Base-by-base conservation (phyloP, 371 early-diverging fungal species). In the Rhizopus arrhizus region DNA sequence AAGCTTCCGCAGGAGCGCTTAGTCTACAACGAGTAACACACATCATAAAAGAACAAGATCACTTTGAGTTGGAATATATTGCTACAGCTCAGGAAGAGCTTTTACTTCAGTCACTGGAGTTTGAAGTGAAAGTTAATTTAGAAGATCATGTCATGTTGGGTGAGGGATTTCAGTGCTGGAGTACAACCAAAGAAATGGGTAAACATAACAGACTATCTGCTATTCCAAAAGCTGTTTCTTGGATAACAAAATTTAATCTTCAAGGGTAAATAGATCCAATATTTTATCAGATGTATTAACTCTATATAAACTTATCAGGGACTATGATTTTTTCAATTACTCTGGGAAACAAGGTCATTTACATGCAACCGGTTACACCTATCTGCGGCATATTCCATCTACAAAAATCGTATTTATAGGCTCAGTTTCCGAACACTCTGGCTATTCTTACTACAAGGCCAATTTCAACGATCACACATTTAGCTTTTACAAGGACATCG, bases 161-260 rank as follows among this genome's bases (percentile, higher is more conserved):
- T 15, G 83, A 85, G 53, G 85, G 85, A 2, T 85, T 81, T 47
- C 82, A 85, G 53, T 78, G 81, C 35, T 85, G 85, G 85, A 79
- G 80, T 52, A 77, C 75, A 28, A 64, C 77, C 1, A 56, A 68
- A 31, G 80, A 80, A 62, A 35, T 77, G 45, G 65, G 52, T 11
- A 45, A 48, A 5, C 49, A 65, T 8, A 62, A 61, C 45, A 56
- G 59, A 28, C 63, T 80, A 9, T 59, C 67, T 9, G 56, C 71
- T 8, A 80, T 80, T 42, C 77, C 67, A 9, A 56, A 59, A 0
- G 54, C 69, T 0, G 66, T 80, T 7, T 59, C 75, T n/a, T 75
- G 70, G 71, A 56, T 68, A 34, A 80, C 77, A 0, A 72, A 80
- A 28, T 64, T 67, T 22, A 72, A 75, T 28, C 69, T 80, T 3